Base-by-base conservation (phyloP, 306 rosid species). In the Argentina anserina region DNA sequence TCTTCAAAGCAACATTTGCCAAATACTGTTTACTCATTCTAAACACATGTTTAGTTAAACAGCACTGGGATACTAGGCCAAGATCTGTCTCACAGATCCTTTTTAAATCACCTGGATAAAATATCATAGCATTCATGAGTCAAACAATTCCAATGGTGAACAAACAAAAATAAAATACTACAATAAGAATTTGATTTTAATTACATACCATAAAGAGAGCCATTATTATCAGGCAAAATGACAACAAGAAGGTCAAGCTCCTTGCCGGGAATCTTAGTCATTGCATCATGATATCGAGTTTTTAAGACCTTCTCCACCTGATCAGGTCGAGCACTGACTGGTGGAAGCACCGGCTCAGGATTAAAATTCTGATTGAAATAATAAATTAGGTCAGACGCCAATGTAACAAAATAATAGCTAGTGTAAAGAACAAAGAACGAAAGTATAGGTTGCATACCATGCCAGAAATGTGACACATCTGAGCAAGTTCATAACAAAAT, bases 21-120 rank as follows among this genome's bases (percentile, higher is more conserved):
- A 95, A 80, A 67, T 95, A 95, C 79, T 88, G 99, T 86, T 95
- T 92, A 75, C 84, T 88, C 97, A 92, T 95, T 74, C 68, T 88
- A 39, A 80, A 90, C 0, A 95, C 99, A 49, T 95, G 96, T 69
- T 87, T 95, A 0, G 97, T 92, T 79, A 95, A 77, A 65, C 97
- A 95, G 71, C 99, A 95, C 58, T 95, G 99, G 11, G 99, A 95
- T 39, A 95, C 97, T 46, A 95, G 79, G 46, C 99, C 99, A 41
- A 95, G 92, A 29, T 95, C 99, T 0, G 99, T 95, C 86, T 95
- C 99, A 75, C 99, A 92, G 7, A 95, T 95, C 0, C 97, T 86
- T 43, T 95, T 95, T 28, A 92, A 73, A 49, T 95, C 99, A 83
- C 99, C 99, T 95, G 80, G 70, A 86, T 33, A 70, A 61, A 64